Conservation (phyloP, 805 yeast genomes). For the Spathaspora hagerdaliae region DNA sequence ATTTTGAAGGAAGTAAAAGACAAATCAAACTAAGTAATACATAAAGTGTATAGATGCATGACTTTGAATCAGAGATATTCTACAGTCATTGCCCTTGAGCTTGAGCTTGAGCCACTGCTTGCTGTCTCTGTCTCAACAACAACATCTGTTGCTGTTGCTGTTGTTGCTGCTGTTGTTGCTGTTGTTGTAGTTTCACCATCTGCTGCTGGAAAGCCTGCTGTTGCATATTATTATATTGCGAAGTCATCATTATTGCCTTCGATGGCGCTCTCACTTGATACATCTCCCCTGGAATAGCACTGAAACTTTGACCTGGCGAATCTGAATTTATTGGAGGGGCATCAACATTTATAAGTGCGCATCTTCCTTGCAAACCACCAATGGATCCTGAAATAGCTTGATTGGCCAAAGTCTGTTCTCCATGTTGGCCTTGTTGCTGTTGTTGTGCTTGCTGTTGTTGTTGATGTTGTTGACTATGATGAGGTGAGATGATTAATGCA, state of each 20-base stretch:
- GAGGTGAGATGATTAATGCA: slow-evolving; percentile 65
- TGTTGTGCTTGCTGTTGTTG: slow-evolving; percentile 5
- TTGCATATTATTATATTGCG: slow-evolving; percentile 39
- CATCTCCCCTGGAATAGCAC: slow-evolving; percentile 58
- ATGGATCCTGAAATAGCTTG: slow-evolving; percentile 48
- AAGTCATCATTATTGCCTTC: slow-evolving; percentile 39
- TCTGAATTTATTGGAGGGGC: slow-evolving; percentile 18
- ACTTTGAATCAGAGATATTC: no score
- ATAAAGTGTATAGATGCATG: no score
- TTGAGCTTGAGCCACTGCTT: slow-evolving; percentile 1
- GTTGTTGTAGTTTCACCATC: slow-evolving; percentile 36
- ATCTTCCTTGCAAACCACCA: slow-evolving; percentile 78
- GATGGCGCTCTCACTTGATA: slow-evolving; percentile 45
- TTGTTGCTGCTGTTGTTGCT: slow-evolving; percentile 33
- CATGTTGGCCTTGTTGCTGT: slow-evolving; percentile 3
- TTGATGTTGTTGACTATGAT: slow-evolving; percentile 36
- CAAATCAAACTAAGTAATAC: no score
- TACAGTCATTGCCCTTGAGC: neutral
- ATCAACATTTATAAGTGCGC: slow-evolving; percentile 69
- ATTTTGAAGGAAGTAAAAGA: no score
- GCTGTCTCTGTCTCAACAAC: slow-evolving; percentile 28
- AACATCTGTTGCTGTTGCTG: slow-evolving; percentile 31
- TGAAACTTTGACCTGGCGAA: slow-evolving; percentile 37
- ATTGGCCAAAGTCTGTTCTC: slow-evolving; percentile 33
- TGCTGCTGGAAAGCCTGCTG: slow-evolving; percentile 44